Evolutionary conservation across 148 eudicot species (phyloP), one percentile per base, ranked within the genome.

Genomic region (Amaranthus cruentus): DNA sequence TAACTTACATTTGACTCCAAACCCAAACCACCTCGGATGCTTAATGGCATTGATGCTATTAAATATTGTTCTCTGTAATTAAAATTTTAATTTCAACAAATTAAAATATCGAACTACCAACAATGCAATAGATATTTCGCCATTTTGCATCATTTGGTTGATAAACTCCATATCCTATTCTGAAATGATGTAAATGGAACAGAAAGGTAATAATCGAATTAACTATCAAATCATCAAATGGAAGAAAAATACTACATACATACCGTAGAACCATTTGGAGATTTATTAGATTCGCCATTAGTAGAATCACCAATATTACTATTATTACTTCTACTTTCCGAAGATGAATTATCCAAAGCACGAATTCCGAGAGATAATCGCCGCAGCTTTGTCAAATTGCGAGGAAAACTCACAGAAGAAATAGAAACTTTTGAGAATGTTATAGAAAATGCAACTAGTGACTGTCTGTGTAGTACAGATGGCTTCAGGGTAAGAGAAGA

Each of bases 331-430:
- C 51, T 72, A 62, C 43, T 72, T 11, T 57, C 81, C 9, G 81
- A 61, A 10, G 84, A 78, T 3, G 76, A 62, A 52, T 82, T 82
- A 55, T 71, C 66, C 81, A 71, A 71, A 67, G 77, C 84, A 63
- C 85, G 79, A 64, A 78, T 46, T 69, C 47, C 68, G 3, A 75
- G 14, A 42, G 74, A 58, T 21, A 75, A 72, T 67, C 76, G 73
- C 9, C 74, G 76, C 6, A 56, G 46, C 9, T 18, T 53, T 54
- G 47, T 42, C 6, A 10, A 52, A 53, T 46, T 75, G 50, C 76
- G 55, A 5, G 79, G 82, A 72, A 68, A 82, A 4, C 71, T 82
- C 9, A 82, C 70, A 4, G 67, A 68, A 46, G 60, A 72, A 43
- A 38, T 49, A 2, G 69, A 51, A 71, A 60, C 8, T 13, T 6